Base-by-base conservation (phyloP, 768 basidiomycete genomes). In the Boletus patriciae region DNA sequence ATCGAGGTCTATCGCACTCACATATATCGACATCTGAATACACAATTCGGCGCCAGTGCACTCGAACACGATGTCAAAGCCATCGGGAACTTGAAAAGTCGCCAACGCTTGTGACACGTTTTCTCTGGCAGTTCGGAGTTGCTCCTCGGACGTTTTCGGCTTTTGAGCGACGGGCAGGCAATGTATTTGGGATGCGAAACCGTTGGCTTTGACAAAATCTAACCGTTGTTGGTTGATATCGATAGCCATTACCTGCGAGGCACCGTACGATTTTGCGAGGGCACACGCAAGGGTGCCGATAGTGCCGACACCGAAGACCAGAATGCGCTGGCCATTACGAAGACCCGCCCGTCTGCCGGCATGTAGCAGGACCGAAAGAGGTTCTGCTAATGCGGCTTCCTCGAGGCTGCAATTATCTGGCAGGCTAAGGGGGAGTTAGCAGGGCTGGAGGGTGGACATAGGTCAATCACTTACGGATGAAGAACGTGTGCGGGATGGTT, bases 21-120 rank as follows among this genome's bases (percentile, higher is more conserved):
- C 92, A 75, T 90, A 84, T 59, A 95, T 81, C 49, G 90, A 87
- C 84, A 92, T 87, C 70, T 96, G 93, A 68, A 96, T 92, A 68
- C 90, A 92, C 36, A 85, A 80, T 72, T 96, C 94, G 3, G 92
- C 93, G 59, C 95, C 95, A 13, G 94, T 94, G 74, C 95, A 98
- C 73, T 98, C 95, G 66, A 95, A 91, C 47, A 98, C 88, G 67
- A 91, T 78, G 71, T 97, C 94, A 74, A 93, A 96, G 31, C 96
- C 96, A 27, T 92, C 86, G 23, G 78, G 77, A 57, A 80, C 74
- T 57, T 73, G 76, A 66, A 92, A 90, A 51, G 77, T 71, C 47
- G 75, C 66, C 55, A 92, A 76, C 7, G 83, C 80, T 9, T 71
- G 66, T 41, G 76, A 71, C 9, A 82, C 77, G 61, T 73, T 80